A percentile compares a stretch with the other conserved stretches of the same genome.
Conservation (phyloP, 768 basidiomycete species). For the Hygrocybe punicea region DNA sequence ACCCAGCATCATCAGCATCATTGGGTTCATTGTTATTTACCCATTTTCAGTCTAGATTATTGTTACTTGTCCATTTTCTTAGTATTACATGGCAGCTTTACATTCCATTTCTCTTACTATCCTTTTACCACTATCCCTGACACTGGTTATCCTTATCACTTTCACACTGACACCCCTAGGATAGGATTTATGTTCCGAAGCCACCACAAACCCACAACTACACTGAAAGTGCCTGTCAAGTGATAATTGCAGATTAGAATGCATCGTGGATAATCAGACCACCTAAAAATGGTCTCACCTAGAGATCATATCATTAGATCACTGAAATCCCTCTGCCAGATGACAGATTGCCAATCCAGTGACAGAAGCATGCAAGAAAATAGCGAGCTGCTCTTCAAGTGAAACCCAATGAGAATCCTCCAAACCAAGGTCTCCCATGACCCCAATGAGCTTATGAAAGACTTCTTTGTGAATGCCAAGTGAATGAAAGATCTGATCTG, state of each 20-base stretch:
- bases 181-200: too few species aligned
- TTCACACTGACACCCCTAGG: too few species aligned
- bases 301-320: constrained; percentile 18
- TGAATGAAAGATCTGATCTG: neutral
- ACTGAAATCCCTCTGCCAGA: constrained; percentile 18
- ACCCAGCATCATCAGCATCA: too few species aligned
- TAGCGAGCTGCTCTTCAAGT: neutral
- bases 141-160: too few species aligned
- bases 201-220: too few species aligned
- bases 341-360: constrained; percentile 13
- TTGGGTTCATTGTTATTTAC: too few species aligned
- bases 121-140: too few species aligned
- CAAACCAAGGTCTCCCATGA: neutral
- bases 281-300: constrained; percentile 7
- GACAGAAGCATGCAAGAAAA: neutral
- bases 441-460: neutral
- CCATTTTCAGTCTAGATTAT: too few species aligned
- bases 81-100: too few species aligned
- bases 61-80: too few species aligned
- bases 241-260: neutral
- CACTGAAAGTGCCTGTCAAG: too few species aligned
- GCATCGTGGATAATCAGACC: neutral
- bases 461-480: neutral
- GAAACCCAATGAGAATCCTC: neutral
- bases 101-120: too few species aligned